Percentiles rank a stretch among this genome's conserved stretches.
Evolutionary conservation across 768 basidiomycete species (phyloP).

Genomic region (Termitomyces heimii): DNA sequence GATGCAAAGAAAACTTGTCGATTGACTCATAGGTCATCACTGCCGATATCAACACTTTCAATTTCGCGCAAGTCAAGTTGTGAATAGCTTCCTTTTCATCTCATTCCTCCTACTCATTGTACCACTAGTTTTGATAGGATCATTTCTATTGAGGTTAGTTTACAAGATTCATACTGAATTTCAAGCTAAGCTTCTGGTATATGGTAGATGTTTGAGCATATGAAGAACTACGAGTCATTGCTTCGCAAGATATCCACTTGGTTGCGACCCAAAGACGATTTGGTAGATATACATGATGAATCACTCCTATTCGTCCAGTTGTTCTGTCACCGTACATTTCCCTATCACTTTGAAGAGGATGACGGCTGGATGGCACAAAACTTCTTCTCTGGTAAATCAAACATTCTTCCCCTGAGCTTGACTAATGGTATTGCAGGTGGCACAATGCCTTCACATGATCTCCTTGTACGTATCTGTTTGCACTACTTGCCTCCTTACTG

Average conservation of each 20-base stretch:
- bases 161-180: not conserved
- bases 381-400: conserved; percentile 58
- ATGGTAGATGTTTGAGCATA: conserved; percentile 64
- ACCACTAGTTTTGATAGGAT: not conserved
- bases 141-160: not conserved
- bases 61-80: not conserved
- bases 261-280: conserved; percentile 39
- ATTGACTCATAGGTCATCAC: not conserved
- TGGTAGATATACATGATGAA: conserved; percentile 23
- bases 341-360: conserved; percentile 64
- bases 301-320: conserved; percentile 61
- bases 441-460: conserved; percentile 1
- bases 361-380: conserved; percentile 75
- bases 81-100: not conserved
- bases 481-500: not conserved
- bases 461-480: not conserved
- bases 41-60: not conserved
- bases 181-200: not conserved
- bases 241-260: conserved; percentile 59
- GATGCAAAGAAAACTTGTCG: not conserved
- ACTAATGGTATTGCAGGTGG: not conserved
- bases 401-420: not conserved
- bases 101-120: not conserved
- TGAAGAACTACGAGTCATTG: conserved; percentile 66
- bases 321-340: conserved; percentile 57